Percentiles rank a stretch among this genome's conserved stretches.
phyloP scores from a whole-genome alignment of 2,329 filamentous ascomycete species.

The Colletotrichum sidae region DNA sequence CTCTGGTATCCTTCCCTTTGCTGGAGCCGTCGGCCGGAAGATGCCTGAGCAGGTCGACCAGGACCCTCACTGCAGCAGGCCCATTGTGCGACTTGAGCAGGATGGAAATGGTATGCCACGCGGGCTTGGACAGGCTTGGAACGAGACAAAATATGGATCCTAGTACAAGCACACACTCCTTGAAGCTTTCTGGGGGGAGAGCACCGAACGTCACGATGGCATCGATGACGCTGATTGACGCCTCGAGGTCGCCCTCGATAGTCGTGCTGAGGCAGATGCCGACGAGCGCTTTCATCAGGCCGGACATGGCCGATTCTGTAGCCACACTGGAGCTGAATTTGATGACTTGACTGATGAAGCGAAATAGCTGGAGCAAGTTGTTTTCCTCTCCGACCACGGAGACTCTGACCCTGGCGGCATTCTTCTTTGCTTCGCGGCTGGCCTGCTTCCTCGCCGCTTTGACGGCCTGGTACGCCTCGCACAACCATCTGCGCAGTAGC shows the following conservation, averaged over 20 bases:
- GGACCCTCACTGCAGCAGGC: slow-evolving; percentile 73
- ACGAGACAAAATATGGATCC: slow-evolving; percentile 79
- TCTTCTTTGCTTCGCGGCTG: slow-evolving; percentile 52
- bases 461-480: slow-evolving; percentile 64
- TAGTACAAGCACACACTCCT: slow-evolving; percentile 75
- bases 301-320: slow-evolving; percentile 69
- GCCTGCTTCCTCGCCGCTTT: slow-evolving; percentile 63
- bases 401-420: slow-evolving; percentile 52
- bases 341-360: slow-evolving; percentile 74
- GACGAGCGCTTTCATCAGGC: slow-evolving; percentile 72
- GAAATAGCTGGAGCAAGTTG: slow-evolving; percentile 73
- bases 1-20: slow-evolving; percentile 64
- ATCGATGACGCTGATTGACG: slow-evolving; percentile 76
- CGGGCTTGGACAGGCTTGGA: slow-evolving; percentile 67
- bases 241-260: slow-evolving; percentile 71
- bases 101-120: slow-evolving; percentile 78
- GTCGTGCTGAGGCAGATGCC: slow-evolving; percentile 77
- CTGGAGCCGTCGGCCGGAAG: slow-evolving; percentile 56
- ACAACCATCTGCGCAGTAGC: slow-evolving; percentile 71
- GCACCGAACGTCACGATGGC: slow-evolving; percentile 78
- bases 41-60: slow-evolving; percentile 71
- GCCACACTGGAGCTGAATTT: slow-evolving; percentile 81
- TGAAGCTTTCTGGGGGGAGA: slow-evolving; percentile 72
- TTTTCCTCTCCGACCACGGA: slow-evolving; percentile 65
- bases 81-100: slow-evolving; percentile 80